phyloP scores from a whole-genome alignment of 163 green algal genomes.

The Scenedesmus sp. region DNA sequence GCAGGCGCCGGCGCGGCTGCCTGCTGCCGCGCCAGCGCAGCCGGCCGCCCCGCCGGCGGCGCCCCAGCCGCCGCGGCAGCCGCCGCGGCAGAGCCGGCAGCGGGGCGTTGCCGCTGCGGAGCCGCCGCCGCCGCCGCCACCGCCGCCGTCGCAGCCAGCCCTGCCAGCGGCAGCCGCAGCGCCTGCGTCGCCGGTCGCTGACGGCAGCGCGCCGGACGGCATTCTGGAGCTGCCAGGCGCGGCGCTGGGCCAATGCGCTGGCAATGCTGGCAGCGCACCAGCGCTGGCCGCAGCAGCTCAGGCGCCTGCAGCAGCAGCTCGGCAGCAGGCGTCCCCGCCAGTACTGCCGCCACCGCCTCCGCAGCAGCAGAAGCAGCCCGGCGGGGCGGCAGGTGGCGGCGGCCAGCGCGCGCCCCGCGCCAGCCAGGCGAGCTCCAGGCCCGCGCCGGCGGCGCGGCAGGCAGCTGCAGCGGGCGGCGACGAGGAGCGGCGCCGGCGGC shows the following conservation, averaged over 20 bases:
- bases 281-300: background rate
- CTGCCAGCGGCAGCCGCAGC: background rate
- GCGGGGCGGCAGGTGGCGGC: too few species aligned
- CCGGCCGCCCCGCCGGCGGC: background rate
- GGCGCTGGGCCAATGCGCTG: too few species aligned
- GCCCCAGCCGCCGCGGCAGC: constrained; percentile 1
- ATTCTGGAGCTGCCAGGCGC: too few species aligned
- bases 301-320: background rate
- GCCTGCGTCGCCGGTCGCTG: too few species aligned
- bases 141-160: background rate
- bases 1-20: background rate
- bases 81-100: background rate
- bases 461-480: too few species aligned
- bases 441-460: too few species aligned
- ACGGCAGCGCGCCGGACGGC: too few species aligned
- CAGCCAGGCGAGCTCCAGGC: background rate
- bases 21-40: background rate
- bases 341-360: background rate
- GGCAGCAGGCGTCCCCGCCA: background rate
- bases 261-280: background rate
- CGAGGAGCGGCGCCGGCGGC: background rate
- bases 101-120: background rate
- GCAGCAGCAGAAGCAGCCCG: background rate
- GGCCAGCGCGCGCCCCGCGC: too few species aligned
- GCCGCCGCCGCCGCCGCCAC: background rate